A percentile compares a stretch with the other conserved stretches of the same genome.
Conservation (phyloP, 2,329 filamentous ascomycete genomes). For the Didymella keratinophila region DNA sequence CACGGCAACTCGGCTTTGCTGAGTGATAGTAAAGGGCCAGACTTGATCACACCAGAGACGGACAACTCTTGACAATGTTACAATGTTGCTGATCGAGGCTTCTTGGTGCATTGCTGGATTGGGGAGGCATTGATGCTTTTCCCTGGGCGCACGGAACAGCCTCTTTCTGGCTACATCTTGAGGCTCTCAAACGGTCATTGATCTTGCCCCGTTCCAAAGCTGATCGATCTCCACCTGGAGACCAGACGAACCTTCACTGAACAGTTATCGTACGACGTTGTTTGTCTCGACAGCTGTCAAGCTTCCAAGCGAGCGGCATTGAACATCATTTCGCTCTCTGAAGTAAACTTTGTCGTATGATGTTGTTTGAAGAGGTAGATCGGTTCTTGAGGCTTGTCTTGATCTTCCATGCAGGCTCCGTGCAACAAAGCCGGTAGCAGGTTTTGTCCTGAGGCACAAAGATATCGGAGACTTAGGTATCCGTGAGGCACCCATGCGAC, state of each 20-base stretch:
- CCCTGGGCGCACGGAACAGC: background rate
- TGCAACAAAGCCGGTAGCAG: conserved; percentile 20
- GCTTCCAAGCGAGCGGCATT: conserved; percentile 22
- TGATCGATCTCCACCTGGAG: conserved; percentile 6
- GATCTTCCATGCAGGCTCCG: conserved; percentile 21
- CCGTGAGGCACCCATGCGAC: conserved; percentile 34
- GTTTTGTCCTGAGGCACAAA: conserved; percentile 35
- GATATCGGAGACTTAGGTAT: conserved; percentile 47
- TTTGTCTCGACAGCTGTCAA: conserved; percentile 40
- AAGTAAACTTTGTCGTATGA: conserved; percentile 50
- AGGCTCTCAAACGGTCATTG: conserved; percentile 5
- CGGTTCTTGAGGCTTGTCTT: conserved; percentile 16
- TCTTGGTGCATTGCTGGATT: background rate
- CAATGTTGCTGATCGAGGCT: background rate
- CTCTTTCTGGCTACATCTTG: background rate
- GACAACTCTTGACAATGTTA: conserved; percentile 1
- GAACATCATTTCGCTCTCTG: conserved; percentile 32
- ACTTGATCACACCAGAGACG: background rate
- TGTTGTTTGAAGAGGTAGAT: conserved; percentile 41
- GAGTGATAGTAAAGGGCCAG: conserved; percentile 24
- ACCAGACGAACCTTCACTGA: conserved; percentile 32
- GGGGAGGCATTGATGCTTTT: background rate
- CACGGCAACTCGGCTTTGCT: conserved; percentile 21
- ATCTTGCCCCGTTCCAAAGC: background rate
- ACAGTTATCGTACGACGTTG: conserved; percentile 45